Base-by-base conservation (phyloP, 2,329 filamentous ascomycete species). In the Diaporthe velutina region DNA sequence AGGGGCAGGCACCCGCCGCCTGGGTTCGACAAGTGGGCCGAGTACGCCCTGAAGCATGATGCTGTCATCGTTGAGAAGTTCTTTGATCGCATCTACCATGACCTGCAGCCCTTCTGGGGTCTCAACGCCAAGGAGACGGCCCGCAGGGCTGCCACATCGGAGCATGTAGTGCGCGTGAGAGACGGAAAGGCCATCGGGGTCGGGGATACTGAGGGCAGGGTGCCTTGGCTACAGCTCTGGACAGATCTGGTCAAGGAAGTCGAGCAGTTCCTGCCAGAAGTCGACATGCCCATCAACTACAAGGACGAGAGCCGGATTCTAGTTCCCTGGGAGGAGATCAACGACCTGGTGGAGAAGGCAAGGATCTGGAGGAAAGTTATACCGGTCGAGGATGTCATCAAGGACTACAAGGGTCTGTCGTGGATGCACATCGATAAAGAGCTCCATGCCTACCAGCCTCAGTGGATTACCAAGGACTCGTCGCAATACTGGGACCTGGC, bases 201-300 rank as follows among this genome's bases (percentile, higher is more conserved):
- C 12, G 86, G 86, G n/a, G 80, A 87, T 57, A 81, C 81, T 22
- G 80, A 82, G 35, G 82, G 80, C 38, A 83, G 81, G 42, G 86
- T 87, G 33, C 81, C 83, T 4, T 88, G 86, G 85, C 78, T 88
- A 57, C 79, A 86, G 78, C 81, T 85, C 30, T 90, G 88, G 88
- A 85, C 86, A 2, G 79, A 81, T 4, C 83, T 91, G 17, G 86
- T 92, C 30, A 77, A 80, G 3, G 87, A 88, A 73, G 89, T 91
- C 48, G 86, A 88, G 35, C 80, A 85, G 19, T 83, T 87, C 67
- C 80, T 93, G 30, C 91, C 91, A 6, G 91, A 93, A 76, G 88
- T 93, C 80, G 91, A 93, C 79, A 92, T 93, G 84, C 88, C 91
- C 15, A 90, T 93, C 83, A 93, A 93, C 79, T 85, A 87, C 70